Base-by-base conservation (phyloP, 139 green algal genomes). In the Tetradesmus lagerheimii region DNA sequence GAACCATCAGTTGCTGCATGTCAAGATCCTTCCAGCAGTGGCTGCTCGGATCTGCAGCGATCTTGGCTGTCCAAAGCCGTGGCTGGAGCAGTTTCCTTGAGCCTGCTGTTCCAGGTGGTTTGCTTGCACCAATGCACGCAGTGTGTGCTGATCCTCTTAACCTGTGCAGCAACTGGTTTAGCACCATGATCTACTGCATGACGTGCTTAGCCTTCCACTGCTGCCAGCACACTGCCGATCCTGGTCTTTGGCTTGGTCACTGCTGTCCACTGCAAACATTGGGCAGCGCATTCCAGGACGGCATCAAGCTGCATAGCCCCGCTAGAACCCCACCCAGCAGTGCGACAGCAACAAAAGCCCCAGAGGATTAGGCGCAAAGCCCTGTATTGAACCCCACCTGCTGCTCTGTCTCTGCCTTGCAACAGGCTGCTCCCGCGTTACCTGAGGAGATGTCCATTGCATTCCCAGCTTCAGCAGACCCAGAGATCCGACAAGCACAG, bases 401-500 rank as follows among this genome's bases (percentile, higher is more conserved):
- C 47, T 62, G 47, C 47, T 50, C 66, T 34, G 18, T 37, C 11
- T n/a, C 4, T 71, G 57, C 57, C 25, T 31, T 8, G 31, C 12
- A 16, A 11, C 57, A 71, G 57, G 57, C 57, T 71, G 27, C 39
- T 35, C 79, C 80, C 29, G 50, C 14, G 0, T 38, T 20, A 53
- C 77, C 76, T 11, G 85, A 90, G 20, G 85, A 81, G 41, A 18
- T 92, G 43, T 53, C 37, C 1, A 89, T 93, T 4, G 74, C 80
- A 2, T 93, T 93, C 35, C 80, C 53, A 1, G 90, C 90, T 4
- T 86, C 62, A 20, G 34, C 50, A 2, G 31, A 93, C 38, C 80
- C 87, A 50, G 90, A 91, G 38, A 90, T 93, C 12, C 75, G 86
- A 0, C 6, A 37, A 14, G 90, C 90, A 1, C 90, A 93, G 57